These are phyloP conservation scores for Knufia fluminis DNA, from an alignment of 2,329 filamentous ascomycete genomes.

Conservation along the genomic window DNA sequence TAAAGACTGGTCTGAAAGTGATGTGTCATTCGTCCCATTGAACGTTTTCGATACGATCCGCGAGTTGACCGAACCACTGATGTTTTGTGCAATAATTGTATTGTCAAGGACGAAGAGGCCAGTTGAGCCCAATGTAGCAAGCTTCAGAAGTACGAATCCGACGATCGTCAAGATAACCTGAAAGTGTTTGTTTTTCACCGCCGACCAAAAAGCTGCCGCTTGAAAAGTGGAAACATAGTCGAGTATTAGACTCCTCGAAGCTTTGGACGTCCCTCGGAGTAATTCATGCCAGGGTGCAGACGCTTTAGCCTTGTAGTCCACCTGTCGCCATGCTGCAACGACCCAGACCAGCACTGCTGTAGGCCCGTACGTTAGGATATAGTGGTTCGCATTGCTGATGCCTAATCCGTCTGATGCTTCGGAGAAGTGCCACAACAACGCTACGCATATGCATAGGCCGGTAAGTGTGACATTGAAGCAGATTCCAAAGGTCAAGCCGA, in stretches of 20 bases:
- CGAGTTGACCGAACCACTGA: slow-evolving; percentile 11
- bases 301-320: slow-evolving; percentile 26
- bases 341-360: slow-evolving; percentile 25
- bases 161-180: slow-evolving; percentile 21
- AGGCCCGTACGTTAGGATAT: slow-evolving; percentile 19
- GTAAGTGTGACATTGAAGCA: too few relatives aligned
- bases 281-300: slow-evolving; percentile 26
- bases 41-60: background rate
- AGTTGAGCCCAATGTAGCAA: slow-evolving; percentile 22
- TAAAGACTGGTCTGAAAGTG: slow-evolving; percentile 11
- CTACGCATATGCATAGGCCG: too few relatives aligned
- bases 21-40: background rate
- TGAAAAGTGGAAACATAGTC: slow-evolving; percentile 27
- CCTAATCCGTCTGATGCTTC: slow-evolving; percentile 10
- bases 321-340: slow-evolving; percentile 26
- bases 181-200: slow-evolving; percentile 24
- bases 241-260: slow-evolving; percentile 22
- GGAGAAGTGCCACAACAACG: slow-evolving; percentile 15
- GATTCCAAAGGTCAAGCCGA: too few relatives aligned
- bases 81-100: too few relatives aligned
- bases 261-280: slow-evolving; percentile 11
- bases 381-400: slow-evolving; percentile 17
- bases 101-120: slow-evolving; percentile 26
- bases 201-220: slow-evolving; percentile 20
- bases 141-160: slow-evolving; percentile 25